Percentiles rank a stretch among this genome's conserved stretches.
These are phyloP conservation scores for Rosa persica DNA, from an alignment of 306 rosid genomes.

Conservation along the genomic window DNA sequence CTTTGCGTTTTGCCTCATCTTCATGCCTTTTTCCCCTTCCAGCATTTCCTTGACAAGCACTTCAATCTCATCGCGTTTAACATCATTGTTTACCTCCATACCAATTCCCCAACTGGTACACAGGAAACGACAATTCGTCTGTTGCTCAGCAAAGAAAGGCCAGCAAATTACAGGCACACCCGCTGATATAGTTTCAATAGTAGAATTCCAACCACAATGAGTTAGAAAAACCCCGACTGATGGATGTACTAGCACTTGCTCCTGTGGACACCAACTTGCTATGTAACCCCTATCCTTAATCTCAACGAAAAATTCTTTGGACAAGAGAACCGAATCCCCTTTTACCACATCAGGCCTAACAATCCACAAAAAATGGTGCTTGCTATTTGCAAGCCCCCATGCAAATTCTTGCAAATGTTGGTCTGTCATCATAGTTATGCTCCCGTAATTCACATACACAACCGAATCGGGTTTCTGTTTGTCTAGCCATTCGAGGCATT, in stretches of 20 bases:
- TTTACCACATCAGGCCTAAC: slow-evolving; percentile 39
- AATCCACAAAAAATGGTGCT: slow-evolving; percentile 43
- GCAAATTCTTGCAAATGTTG: slow-evolving; percentile 41
- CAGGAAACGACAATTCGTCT: slow-evolving; percentile 40
- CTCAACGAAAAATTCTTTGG: slow-evolving; percentile 33
- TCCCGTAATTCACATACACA: slow-evolving; percentile 42
- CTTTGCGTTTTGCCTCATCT: slow-evolving; percentile 21
- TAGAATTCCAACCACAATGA: slow-evolving; percentile 63
- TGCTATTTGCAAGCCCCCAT: slow-evolving; percentile 48
- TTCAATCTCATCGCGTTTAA: slow-evolving; percentile 33
- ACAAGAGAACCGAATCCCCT: slow-evolving; percentile 26
- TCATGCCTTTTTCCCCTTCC: slow-evolving; percentile 33
- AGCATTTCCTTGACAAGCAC: slow-evolving; percentile 40
- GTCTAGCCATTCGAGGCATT: slow-evolving; percentile 39
- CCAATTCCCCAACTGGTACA: slow-evolving; percentile 43
- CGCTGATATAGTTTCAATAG: slow-evolving; percentile 30
- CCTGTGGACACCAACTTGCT: slow-evolving; percentile 48
- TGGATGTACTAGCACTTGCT: slow-evolving; percentile 41
- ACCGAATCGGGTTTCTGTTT: slow-evolving; percentile 34
- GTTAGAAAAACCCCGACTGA: slow-evolving; percentile 43
- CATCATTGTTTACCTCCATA: slow-evolving; percentile 37
- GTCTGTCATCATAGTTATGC: slow-evolving; percentile 34
- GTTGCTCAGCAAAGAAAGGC: slow-evolving; percentile 61
- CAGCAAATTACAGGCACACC: slow-evolving; percentile 49
- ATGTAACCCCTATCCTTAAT: slow-evolving; percentile 36